A percentile compares a stretch with the other conserved stretches of the same genome.
Conservation (phyloP, 495 filamentous ascomycete species). For the Penicillium argentinense region DNA sequence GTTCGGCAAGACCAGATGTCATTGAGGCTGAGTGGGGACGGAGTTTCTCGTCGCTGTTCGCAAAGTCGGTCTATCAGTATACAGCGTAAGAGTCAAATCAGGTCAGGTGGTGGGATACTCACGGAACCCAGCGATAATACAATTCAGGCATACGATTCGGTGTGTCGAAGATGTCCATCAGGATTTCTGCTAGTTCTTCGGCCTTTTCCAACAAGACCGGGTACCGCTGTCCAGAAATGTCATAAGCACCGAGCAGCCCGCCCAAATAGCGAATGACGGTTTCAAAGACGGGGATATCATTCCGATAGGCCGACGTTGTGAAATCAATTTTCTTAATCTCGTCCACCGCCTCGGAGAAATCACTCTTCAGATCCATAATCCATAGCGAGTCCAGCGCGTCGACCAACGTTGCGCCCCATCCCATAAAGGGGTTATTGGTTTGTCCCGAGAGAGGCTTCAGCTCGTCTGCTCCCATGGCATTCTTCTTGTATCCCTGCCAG, state of each 20-base stretch:
- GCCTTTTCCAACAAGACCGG: conserved; percentile 78
- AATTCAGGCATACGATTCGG: conserved; percentile 93
- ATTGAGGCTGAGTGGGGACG: conserved; percentile 65
- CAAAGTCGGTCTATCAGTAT: conserved; percentile 10
- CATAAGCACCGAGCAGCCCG: conserved; percentile 79
- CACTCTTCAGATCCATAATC: conserved; percentile 90
- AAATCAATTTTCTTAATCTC: conserved; percentile 85
- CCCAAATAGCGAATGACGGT: conserved; percentile 86
- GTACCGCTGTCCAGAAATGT: conserved; percentile 70
- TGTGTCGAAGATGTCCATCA: conserved; percentile 93
- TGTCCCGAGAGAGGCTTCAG: conserved; percentile 63
- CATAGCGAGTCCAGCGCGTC: conserved; percentile 93
- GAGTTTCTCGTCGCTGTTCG: conserved; percentile 51
- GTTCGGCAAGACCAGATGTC: conserved; percentile 71
- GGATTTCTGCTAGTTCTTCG: conserved; percentile 79
- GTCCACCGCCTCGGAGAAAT: conserved; percentile 83
- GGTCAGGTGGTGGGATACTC: too few species aligned
- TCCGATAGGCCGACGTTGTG: conserved; percentile 59
- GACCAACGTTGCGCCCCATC: conserved; percentile 93
- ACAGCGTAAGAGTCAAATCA: background rate
- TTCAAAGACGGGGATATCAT: conserved; percentile 79
- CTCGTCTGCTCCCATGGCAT: conserved; percentile 81
- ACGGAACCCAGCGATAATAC: conserved; percentile 83
- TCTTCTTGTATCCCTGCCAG: conserved; percentile 73
- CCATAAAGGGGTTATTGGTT: conserved; percentile 76